Evolutionary conservation across 495 filamentous ascomycete genomes (phyloP), one percentile per base, ranked within the genome.

Genomic region (Penicillium waksmanii): DNA sequence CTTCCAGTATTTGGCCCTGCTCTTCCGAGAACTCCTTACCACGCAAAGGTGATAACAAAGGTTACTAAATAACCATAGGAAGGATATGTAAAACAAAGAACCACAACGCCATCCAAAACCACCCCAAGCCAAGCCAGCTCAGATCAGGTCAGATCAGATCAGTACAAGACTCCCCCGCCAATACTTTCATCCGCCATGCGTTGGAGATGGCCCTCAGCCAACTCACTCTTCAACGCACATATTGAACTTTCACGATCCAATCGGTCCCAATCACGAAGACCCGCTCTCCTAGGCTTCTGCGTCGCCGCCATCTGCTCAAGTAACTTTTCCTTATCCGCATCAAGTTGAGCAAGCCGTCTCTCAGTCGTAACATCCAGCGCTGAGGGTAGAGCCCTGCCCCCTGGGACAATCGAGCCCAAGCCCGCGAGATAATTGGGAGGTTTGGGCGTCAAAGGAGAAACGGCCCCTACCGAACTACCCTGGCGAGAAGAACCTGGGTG

Each of bases 201-300:
- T 56, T 84, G 81, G 50, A 89, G 63, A 57, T 84, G 78, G n/a
- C 80, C 73, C 65, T 89, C 87, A 2, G 86, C 85, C 51, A 89
- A 64, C 55, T 88, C 85, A 56, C 80, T 84, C 67, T 82, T 84
- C 52, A 88, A 64, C 4, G 81, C 82, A 33, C 82, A 82, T 44
- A 82, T 83, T 15, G 80, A 80, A 48, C 78, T 83, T 68, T 89
- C 87, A 23, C 83, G 70, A 58, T 86, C 81, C 57, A 84, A 56
- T 46, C 70, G 74, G 42, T 85, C 84, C 87, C 87, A 89, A 36
- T 88, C 84, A 51, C 78, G 75, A 33, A 87, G 50, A 0, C 69
- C 76, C 49, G 71, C 65, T 58, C 85, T 71, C 61, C 84, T 86
- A 51, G 70, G 66, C 48, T 66, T 70, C 58, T 88, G 82, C 58